Base-by-base conservation (phyloP, 106 monocot species). In the Phalaenopsis equestris region DNA sequence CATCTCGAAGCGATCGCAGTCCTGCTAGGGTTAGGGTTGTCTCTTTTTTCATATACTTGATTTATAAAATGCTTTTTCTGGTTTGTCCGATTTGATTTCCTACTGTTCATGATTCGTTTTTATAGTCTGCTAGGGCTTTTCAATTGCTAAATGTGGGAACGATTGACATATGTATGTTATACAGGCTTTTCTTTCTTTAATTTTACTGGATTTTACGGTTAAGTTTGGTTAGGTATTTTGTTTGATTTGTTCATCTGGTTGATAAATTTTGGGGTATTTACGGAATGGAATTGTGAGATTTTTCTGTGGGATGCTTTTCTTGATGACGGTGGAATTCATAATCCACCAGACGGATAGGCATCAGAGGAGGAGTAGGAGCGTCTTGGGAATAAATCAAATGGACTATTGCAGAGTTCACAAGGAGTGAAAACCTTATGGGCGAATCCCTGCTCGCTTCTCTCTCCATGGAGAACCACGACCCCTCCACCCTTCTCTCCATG, bases 221-320 rank as follows among this genome's bases (percentile, higher is more conserved):
- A 43, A 45, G 16, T 43, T 37, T 41, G 75, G 48, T 56, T 43
- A 61, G 36, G 74, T 58, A 58, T 81, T 57, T 1, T 17, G 74
- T 12, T 15, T 10, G 30, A 64, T 58, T 61, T 61, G 41, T 19
- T 30, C 47, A 67, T 77, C 47, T 56, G 30, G 17, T 82, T 82
- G 64, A 14, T 73, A 56, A 55, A 55, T 52, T 48, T 52, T 78
- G 23, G 52, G 38, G 45, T 14, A 79, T 89, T 84, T 86, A 86
- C 86, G 89, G 86, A 86, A 82, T 89, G 84, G 81, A 77, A 55
- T 68, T 76, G 76, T 76, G 86, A 89, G 48, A 79, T 67, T 68
- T 86, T 89, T 73, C 80, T 89, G 52, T 89, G 89, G 86, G 89
- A 89, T 77, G 89, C 86, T 65, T 84, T 86, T 19, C 30, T 89